Conservation (phyloP, 1,139 yeast species). For the Blastobotrys aristatus region DNA sequence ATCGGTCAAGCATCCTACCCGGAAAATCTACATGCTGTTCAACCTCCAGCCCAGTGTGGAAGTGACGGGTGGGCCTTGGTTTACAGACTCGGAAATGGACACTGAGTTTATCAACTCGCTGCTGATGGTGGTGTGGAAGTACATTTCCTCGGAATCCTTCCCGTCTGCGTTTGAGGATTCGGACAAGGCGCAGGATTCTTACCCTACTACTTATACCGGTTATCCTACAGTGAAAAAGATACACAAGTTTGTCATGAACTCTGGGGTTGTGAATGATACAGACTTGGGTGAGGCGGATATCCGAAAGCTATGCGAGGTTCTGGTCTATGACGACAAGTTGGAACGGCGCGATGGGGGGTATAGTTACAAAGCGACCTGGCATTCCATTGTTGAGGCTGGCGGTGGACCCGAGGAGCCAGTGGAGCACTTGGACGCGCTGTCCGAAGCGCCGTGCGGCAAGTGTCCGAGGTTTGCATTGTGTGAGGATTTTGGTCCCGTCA, state of each 20-base stretch:
- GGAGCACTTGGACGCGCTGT: slow-evolving; percentile 26
- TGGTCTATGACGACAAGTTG: slow-evolving; percentile 79
- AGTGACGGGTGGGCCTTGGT: slow-evolving; percentile 99
- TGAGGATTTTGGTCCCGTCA: slow-evolving; percentile 32
- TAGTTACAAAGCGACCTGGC: slow-evolving; percentile 47
- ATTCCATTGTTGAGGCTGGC: slow-evolving; percentile 43
- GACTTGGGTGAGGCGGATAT: slow-evolving; percentile 73
- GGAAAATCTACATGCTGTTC: slow-evolving; percentile 93
- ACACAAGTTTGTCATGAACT: slow-evolving; percentile 64
- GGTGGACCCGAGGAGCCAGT: slow-evolving; percentile 16
- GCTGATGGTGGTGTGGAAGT: slow-evolving; percentile 83
- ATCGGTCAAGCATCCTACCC: slow-evolving; percentile 90
- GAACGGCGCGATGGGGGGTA: slow-evolving; percentile 51
- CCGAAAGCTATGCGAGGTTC: slow-evolving; percentile 78
- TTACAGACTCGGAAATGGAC: slow-evolving; percentile 91
- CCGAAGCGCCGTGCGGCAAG: slow-evolving; percentile 36
- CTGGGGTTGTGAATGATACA: slow-evolving; percentile 64
- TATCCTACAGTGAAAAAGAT: slow-evolving; percentile 70
- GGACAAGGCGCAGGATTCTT: slow-evolving; percentile 34
- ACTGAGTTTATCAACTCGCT: slow-evolving; percentile 87
- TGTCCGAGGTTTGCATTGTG: slow-evolving; percentile 34
- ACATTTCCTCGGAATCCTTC: slow-evolving; percentile 65
- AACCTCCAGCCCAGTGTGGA: slow-evolving; percentile 90
- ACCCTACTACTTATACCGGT: slow-evolving; percentile 52
- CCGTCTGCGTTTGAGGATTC: slow-evolving; percentile 49